Evolutionary conservation across 305 asterid genomes (phyloP).

Genomic region (Solanum hybrid): DNA sequence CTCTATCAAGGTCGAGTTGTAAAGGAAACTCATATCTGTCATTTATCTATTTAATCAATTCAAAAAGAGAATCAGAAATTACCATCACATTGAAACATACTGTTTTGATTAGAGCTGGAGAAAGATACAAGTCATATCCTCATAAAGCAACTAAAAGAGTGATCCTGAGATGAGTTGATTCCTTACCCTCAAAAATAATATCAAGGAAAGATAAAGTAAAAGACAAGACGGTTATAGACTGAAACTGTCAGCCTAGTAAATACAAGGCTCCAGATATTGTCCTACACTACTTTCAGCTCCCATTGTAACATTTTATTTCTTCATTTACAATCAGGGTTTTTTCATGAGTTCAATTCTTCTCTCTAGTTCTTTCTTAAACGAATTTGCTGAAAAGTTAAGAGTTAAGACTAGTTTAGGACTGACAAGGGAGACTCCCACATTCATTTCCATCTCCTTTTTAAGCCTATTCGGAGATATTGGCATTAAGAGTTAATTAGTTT

Average conservation of each 20-base stretch:
- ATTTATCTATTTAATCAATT: constrained; percentile 47
- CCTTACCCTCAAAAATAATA: not conserved
- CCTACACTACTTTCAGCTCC: not conserved
- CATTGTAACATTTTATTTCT: not conserved
- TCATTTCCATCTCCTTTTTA: not conserved
- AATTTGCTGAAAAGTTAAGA: not conserved
- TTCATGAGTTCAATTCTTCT: not conserved
- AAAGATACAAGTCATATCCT: not conserved
- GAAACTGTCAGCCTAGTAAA: not conserved
- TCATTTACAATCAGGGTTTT: not conserved
- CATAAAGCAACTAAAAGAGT: not conserved
- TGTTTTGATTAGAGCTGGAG: not conserved
- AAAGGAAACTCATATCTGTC: constrained; percentile 85
- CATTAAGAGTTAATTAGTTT: not conserved
- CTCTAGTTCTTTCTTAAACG: not conserved
- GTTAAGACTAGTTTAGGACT: not conserved
- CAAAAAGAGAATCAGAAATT: not conserved
- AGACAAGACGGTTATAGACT: not conserved
- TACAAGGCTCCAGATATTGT: not conserved
- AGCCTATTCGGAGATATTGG: not conserved
- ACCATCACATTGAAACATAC: not conserved
- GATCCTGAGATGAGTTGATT: not conserved
- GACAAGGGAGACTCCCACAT: not conserved
- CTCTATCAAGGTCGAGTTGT: constrained; percentile 86
- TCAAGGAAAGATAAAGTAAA: not conserved